Base-by-base conservation (phyloP, 495 filamentous ascomycete species). In the Neurospora tetrasperma region DNA sequence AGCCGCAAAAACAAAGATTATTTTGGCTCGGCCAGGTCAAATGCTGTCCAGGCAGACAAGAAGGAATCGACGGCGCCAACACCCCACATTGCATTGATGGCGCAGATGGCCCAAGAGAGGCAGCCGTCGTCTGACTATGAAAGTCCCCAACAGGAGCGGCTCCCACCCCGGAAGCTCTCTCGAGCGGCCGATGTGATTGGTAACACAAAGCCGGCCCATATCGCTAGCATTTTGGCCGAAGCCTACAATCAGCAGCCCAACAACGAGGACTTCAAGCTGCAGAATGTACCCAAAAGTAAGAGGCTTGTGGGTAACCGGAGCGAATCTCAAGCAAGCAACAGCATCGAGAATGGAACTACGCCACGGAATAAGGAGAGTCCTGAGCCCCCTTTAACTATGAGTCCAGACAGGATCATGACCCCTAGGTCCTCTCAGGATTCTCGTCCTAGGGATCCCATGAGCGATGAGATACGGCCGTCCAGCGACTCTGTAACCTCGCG, bases 21-120 rank as follows among this genome's bases (percentile, higher is more conserved):
- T 71, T 89, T 89, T 78, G 77, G 71, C 70, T 72, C 80, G 39
- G 48, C 81, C 11, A 82, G 79, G 74, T 73, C 79, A 31, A 69
- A 42, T 7, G 40, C 71, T 5, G 40, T 76, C 39, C 70, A 77
- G 7, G 80, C 83, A 71, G 83, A 78, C 71, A 82, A 78, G 40
- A 71, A 76, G 14, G 84, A 83, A 39, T 84, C 84, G 6, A 83
- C 84, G 66, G 80, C 84, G 4, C 84, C 88, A 11, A 93, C 92
- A 9, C 93, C 94, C 42, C 94, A 98, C 81, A 97, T 97, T 78
- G 92, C 93, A 44, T 96, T 92, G 79, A 94, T 97, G 79, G 93
- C 96, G 77, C 94, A 94, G 79, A 94, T 97, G 79, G 93, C 96
- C 77, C 94, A 94, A 78, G 89, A 89, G 0, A 88, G 93, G 68